phyloP scores from a whole-genome alignment of 2,329 filamentous ascomycete species.

The Cladosporium sp. region DNA sequence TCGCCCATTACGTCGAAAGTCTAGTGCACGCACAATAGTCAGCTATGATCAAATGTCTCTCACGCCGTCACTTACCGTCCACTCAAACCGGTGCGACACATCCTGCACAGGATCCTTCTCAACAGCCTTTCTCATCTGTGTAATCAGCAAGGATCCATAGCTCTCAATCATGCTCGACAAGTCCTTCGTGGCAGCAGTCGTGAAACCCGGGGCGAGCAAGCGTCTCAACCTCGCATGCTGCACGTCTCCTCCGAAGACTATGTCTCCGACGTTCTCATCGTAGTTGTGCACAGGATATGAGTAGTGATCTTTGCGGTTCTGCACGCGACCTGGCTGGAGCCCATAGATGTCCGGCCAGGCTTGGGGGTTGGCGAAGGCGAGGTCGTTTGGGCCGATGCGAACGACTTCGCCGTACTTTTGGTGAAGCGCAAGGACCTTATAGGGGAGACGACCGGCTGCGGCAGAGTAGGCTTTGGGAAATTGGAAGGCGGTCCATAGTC shows the following conservation, averaged over 20 bases:
- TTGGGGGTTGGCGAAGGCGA: slow-evolving; percentile 39
- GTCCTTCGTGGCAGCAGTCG: not conserved
- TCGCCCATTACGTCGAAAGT: slow-evolving; percentile 18
- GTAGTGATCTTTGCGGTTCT: slow-evolving; percentile 24
- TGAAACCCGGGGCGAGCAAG: slow-evolving; percentile 1
- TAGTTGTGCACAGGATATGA: slow-evolving; percentile 15
- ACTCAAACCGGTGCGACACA: slow-evolving; percentile 9
- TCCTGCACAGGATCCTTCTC: not conserved
- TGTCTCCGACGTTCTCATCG: slow-evolving; percentile 6
- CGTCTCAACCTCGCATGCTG: slow-evolving; percentile 2
- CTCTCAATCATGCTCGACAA: not conserved
- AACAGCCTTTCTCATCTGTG: not conserved
- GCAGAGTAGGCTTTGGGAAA: not conserved
- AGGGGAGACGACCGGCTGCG: slow-evolving; percentile 11
- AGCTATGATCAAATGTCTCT: slow-evolving; percentile 2
- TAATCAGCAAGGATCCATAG: not conserved
- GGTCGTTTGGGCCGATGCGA: slow-evolving; percentile 44
- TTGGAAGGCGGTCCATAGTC: slow-evolving; percentile 16
- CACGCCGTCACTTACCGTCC: slow-evolving; percentile 2
- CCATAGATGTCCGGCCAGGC: slow-evolving; percentile 43
- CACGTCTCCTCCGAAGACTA: not conserved
- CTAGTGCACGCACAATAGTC: not conserved
- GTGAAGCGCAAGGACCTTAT: slow-evolving; percentile 26
- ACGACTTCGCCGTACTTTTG: slow-evolving; percentile 40
- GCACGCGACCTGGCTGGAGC: slow-evolving; percentile 21